phyloP scores from a whole-genome alignment of 2,329 filamentous ascomycete species.

The Epichloe coenophiala region DNA sequence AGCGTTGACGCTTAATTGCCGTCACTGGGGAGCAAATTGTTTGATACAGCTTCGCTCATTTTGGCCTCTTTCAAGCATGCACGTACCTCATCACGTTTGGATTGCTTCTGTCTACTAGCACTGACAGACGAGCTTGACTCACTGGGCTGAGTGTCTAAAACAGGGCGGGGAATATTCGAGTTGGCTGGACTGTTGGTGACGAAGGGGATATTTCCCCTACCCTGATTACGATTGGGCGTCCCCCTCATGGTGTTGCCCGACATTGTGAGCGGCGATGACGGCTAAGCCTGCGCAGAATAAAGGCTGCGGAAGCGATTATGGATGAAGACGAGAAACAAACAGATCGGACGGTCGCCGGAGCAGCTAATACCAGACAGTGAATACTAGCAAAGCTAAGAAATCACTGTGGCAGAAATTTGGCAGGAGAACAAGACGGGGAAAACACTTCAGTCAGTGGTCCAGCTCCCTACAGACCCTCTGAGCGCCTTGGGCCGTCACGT shows the following conservation, averaged over 20 bases:
- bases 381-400: not conserved
- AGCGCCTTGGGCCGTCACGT: constrained; percentile 3
- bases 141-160: constrained; percentile 47
- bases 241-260: constrained; percentile 53
- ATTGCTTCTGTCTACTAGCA: constrained; percentile 90
- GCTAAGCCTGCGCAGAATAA: not conserved
- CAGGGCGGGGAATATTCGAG: constrained; percentile 61
- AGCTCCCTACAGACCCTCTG: not conserved
- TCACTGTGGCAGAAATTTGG: not conserved
- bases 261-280: constrained; percentile 24
- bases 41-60: not conserved
- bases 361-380: not conserved
- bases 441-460: not conserved
- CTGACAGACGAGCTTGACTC: constrained; percentile 62
- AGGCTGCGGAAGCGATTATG: not conserved
- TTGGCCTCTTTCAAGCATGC: not conserved
- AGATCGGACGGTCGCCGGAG: not conserved
- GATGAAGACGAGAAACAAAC: not conserved
- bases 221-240: constrained; percentile 50
- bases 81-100: constrained; percentile 93
- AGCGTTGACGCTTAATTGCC: not conserved
- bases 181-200: constrained; percentile 41
- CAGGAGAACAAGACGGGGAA: not conserved
- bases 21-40: constrained; percentile 5
- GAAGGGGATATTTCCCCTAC: constrained; percentile 46